Percentiles rank a stretch among this genome's conserved stretches.
These are phyloP conservation scores for Colletotrichum somersetense DNA, from an alignment of 2,329 filamentous ascomycete genomes.

Conservation along the genomic window DNA sequence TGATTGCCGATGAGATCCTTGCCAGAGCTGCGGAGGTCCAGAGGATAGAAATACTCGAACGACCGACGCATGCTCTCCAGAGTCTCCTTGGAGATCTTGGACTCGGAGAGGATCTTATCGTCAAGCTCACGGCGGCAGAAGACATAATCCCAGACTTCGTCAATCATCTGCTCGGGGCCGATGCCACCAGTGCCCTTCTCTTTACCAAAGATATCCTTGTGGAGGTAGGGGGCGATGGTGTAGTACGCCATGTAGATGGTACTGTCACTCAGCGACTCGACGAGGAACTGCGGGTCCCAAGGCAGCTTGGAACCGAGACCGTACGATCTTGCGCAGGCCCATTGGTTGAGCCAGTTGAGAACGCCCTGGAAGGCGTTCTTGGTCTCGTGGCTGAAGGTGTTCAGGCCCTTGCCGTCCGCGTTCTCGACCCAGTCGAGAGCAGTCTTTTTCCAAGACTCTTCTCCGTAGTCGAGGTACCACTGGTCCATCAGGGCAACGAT, in stretches of 20 bases:
- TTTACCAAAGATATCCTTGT: slow-evolving; percentile 88
- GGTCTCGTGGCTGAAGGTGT: slow-evolving; percentile 84
- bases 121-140: slow-evolving; percentile 81
- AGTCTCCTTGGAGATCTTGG: slow-evolving; percentile 78
- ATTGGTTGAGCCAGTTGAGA: slow-evolving; percentile 92
- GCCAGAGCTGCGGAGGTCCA: slow-evolving; percentile 88
- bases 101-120: slow-evolving; percentile 73
- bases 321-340: slow-evolving; percentile 93
- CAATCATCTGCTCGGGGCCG: slow-evolving; percentile 87
- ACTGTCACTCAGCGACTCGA: slow-evolving; percentile 91
- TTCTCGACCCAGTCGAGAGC: slow-evolving; percentile 80
- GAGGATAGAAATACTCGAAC: slow-evolving; percentile 97
- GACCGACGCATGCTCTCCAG: slow-evolving; percentile 87
- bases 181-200: slow-evolving; percentile 77
- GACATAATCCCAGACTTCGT: slow-evolving; percentile 96
- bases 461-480: slow-evolving; percentile 98
- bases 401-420: slow-evolving; percentile 74
- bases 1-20: slow-evolving; percentile 96
- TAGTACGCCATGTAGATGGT: slow-evolving; percentile 94
- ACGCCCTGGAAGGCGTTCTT: slow-evolving; percentile 87
- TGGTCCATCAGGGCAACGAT: slow-evolving; percentile 94
- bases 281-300: slow-evolving; percentile 91
- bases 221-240: slow-evolving; percentile 74
- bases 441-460: slow-evolving; percentile 84
- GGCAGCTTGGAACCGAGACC: slow-evolving; percentile 94